phyloP scores from a whole-genome alignment of 768 basidiomycete species.

The Mycena pura region DNA sequence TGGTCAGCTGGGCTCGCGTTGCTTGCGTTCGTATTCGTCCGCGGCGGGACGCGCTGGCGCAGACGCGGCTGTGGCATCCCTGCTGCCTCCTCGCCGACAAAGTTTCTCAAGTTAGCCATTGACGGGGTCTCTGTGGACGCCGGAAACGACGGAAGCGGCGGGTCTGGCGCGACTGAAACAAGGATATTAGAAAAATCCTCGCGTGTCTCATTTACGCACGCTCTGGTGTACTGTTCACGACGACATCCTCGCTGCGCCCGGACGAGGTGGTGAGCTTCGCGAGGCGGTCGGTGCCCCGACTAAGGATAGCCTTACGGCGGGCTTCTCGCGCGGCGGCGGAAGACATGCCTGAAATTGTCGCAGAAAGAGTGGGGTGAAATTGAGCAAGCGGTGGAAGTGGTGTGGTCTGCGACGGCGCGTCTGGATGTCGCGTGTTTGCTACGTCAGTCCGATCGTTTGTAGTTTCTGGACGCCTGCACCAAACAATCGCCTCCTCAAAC shows the following conservation, averaged over 20 bases:
- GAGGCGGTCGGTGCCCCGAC: slow-evolving; percentile 74
- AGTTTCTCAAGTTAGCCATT: slow-evolving; percentile 36
- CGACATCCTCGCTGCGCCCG: slow-evolving; percentile 71
- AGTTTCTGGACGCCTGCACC: neutral
- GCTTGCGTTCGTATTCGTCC: slow-evolving; percentile 31
- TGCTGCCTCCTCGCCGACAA: slow-evolving; percentile 53
- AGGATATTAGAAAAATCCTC: too few species aligned
- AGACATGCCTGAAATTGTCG: slow-evolving; percentile 40
- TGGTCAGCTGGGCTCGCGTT: neutral
- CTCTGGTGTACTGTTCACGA: slow-evolving; percentile 64
- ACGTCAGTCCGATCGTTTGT: too few species aligned
- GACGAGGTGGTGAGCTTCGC: slow-evolving; percentile 77
- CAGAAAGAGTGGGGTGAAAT: too few species aligned
- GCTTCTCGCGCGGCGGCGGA: slow-evolving; percentile 81
- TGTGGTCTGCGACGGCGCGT: too few species aligned
- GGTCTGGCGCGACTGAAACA: slow-evolving; percentile 40
- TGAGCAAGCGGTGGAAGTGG: too few species aligned
- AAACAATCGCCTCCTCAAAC: slow-evolving; percentile 21
- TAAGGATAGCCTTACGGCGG: slow-evolving; percentile 76
- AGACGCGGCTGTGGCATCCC: neutral
- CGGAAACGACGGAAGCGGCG: slow-evolving; percentile 47
- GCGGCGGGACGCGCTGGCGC: slow-evolving; percentile 34
- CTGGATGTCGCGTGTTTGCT: slow-evolving; percentile 5
- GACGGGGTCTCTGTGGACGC: too few species aligned
- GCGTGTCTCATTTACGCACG: slow-evolving; percentile 42